A percentile compares a stretch with the other conserved stretches of the same genome.
Evolutionary conservation across 2,329 filamentous ascomycete genomes (phyloP).

Genomic region (Pochonia chlamydosporia): DNA sequence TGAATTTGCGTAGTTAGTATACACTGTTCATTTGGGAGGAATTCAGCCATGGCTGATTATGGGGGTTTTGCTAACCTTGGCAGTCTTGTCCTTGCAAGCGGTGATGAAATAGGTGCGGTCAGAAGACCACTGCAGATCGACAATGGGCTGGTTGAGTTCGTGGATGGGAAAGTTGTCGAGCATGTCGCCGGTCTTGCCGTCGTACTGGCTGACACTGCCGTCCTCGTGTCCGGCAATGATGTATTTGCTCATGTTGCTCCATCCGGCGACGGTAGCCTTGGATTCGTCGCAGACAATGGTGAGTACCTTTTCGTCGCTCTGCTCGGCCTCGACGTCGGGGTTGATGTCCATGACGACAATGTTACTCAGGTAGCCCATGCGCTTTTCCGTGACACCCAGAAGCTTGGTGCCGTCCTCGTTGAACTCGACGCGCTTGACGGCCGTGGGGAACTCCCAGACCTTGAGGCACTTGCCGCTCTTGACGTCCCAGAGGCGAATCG

Average conservation of each 20-base stretch:
- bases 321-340: constrained; percentile 74
- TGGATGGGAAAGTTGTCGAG: constrained; percentile 78
- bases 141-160: constrained; percentile 76
- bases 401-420: constrained; percentile 87
- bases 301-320: constrained; percentile 75
- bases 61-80: constrained; percentile 56
- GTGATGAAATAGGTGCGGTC: constrained; percentile 99
- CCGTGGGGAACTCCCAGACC: constrained; percentile 95
- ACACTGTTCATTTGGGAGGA: background rate
- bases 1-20: constrained; percentile 21
- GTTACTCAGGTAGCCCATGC: constrained; percentile 91
- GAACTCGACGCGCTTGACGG: constrained; percentile 97
- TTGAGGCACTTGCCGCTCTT: constrained; percentile 89
- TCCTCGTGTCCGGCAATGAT: constrained; percentile 98
- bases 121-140: constrained; percentile 88
- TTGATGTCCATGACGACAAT: constrained; percentile 91
- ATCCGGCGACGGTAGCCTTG: constrained; percentile 96
- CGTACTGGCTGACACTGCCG: constrained; percentile 84
- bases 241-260: constrained; percentile 90
- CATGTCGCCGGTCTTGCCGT: constrained; percentile 84
- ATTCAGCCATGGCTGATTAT: background rate
- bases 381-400: constrained; percentile 95
- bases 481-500: constrained; percentile 94
- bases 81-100: constrained; percentile 91
- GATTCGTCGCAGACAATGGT: constrained; percentile 91